Base-by-base conservation (phyloP, 164 flowering plant species). In the Annona squamosa region DNA sequence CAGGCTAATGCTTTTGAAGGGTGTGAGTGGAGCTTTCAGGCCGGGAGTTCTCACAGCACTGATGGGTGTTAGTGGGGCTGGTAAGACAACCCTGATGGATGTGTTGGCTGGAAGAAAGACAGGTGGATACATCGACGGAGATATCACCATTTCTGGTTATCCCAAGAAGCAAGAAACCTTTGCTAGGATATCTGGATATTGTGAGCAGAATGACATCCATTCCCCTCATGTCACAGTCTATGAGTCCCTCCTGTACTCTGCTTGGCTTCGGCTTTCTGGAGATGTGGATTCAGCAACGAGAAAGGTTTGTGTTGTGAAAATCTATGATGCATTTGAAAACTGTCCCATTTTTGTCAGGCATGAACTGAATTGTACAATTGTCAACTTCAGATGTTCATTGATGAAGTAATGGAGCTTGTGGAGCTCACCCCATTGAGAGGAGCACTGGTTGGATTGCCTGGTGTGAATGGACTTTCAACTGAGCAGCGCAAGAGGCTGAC, bases 21-120 rank as follows among this genome's bases (percentile, higher is more conserved):
- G 83, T 44, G 79, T 86, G 6, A 85, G 81, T 69, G 87, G 89
- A 46, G 81, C 85, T 63, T 87, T 87, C 48, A 84, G 86, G 75
- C 89, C 89, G 4, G 87, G 89, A 67, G 83, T 87, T 37, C 83
- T 87, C 45, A 87, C 87, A 65, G 89, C 87, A 67, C 72, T 85
- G 59, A 87, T 87, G 89, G 89, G 89, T 75, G 85, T 85, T 47
- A 87, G 87, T 79, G 89, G 87, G n/a, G 89, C 89, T 61, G 89
- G 89, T 16, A 87, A 87, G 71, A 87, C 89, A 2, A 86, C 87
- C 26, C 78, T 86, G 42, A 79, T 86, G 87, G 89, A 86, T 75
- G 89, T 85, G 4, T 70, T 86, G 59, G 83, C 89, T 0, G 87
- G 89, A 65, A 79, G 87, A 68, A 86, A 86, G 75, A 85, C 87